Evolutionary conservation across 2,329 filamentous ascomycete genomes (phyloP), one percentile per base, ranked within the genome.

Genomic region (Beauveria pseudobassiana): DNA sequence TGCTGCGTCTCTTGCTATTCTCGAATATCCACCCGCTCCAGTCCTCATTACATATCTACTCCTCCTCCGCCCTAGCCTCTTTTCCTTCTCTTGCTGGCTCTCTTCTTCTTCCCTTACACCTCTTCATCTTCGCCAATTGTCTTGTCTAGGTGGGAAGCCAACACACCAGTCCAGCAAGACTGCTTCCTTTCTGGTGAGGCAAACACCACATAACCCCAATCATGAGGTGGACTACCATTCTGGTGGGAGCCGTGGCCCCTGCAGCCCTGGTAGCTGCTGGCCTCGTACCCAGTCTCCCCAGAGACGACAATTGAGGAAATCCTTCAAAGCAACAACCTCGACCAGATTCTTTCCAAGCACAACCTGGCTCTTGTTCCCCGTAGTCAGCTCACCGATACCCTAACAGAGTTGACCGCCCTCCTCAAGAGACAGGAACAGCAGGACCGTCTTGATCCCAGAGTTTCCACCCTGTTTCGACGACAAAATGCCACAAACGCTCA

Each of bases 311-410:
- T 79, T 24, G 75, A 76, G n/a, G 75, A 74, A 42, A 67, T 76
- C 45, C 67, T 79, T 43, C 72, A 73, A 51, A 77, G 72, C 66
- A 74, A 78, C 66, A 77, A 76, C 20, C 73, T 79, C 24, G 75
- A 76, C 24, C 75, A 74, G 50, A 66, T 76, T 50, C 67, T 79
- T 46, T 73, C 73, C 49, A 78, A 73, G 66, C 76, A 78, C 66
- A 77, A 78, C 59, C 69, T 79, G 38, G 77, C 74, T 30, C 67
- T 79, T 55, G 77, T 78, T 8, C 77, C 77, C 40, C 71, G 75
- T n/a, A 76, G 75, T 51, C 76, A 79, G 60, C 74, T 79, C 59
- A 77, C 76, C n/a, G 76, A 78, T 48, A 76, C 73, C 1, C 63
- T 79, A 18, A 74, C 73, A 6, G 76, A 79, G 66, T 72, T 79